phyloP scores from a whole-genome alignment of 2,329 filamentous ascomycete species.

The Fusarium palustre region DNA sequence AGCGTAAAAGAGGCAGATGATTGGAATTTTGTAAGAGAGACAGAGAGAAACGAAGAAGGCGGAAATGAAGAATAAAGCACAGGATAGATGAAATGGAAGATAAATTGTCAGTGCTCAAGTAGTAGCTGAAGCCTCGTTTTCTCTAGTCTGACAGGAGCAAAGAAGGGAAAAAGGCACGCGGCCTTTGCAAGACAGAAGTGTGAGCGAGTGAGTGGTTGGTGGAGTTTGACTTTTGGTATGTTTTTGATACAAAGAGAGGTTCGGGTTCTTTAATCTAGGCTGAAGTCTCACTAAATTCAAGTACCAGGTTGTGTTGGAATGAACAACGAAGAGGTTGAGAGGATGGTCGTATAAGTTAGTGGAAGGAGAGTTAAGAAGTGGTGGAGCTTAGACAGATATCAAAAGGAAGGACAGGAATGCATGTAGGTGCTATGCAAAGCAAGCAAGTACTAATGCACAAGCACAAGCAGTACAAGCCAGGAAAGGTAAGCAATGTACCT shows the following conservation, averaged over 20 bases:
- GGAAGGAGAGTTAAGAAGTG: conserved; percentile 1
- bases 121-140: conserved; percentile 13
- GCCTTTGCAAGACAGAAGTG: neutral
- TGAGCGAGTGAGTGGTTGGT: conserved; percentile 17
- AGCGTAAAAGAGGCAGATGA: conserved; percentile 1
- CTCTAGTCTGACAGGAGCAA: conserved; percentile 24
- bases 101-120: conserved; percentile 1
- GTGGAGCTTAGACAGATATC: neutral
- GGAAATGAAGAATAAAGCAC: conserved; percentile 13
- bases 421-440: neutral
- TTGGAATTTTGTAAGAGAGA: conserved; percentile 18
- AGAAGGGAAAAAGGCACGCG: conserved; percentile 22
- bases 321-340: conserved; percentile 13
- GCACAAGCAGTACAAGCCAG: neutral
- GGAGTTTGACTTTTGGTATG: conserved; percentile 26
- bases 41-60: neutral
- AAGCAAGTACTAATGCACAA: neutral
- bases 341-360: conserved; percentile 4
- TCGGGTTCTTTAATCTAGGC: conserved; percentile 1
- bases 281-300: conserved; percentile 6
- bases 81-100: neutral
- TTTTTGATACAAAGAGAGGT: conserved; percentile 35
- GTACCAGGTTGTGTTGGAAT: neutral
- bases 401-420: conserved; percentile 10
- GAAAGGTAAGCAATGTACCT: neutral